These are phyloP conservation scores for Vaccinium vitisidaea DNA, from an alignment of 148 eudicot species.

Conservation along the genomic window DNA sequence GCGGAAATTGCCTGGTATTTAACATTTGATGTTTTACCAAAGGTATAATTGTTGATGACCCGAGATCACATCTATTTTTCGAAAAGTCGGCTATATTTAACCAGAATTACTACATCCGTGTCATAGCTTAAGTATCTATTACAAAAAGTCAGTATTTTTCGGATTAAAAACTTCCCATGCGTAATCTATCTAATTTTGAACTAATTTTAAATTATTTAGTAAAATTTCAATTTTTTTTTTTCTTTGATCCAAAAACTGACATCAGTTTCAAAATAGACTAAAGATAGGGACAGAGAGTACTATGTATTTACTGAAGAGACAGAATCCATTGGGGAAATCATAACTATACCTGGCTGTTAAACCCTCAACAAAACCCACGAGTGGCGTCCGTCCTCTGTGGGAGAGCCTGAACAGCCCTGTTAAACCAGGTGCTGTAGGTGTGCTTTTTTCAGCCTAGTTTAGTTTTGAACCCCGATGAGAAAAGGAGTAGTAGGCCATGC, in stretches of 20 bases:
- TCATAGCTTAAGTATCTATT: not conserved
- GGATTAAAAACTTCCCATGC: not conserved
- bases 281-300: not conserved
- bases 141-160: not conserved
- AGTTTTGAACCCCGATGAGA: not conserved
- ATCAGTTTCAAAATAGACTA: not conserved
- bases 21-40: constrained; percentile 1
- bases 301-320: not conserved
- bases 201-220: no score
- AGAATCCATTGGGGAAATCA: not conserved
- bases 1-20: not conserved
- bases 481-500: not conserved
- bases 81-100: not conserved
- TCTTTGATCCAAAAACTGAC: not conserved
- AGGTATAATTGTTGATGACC: not conserved
- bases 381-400: not conserved
- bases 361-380: not conserved
- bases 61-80: not conserved
- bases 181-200: not conserved
- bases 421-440: not conserved
- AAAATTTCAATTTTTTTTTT: not conserved
- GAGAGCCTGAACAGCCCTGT: not conserved
- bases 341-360: not conserved
- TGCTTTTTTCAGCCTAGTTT: not conserved
- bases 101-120: not conserved